Percentiles rank a stretch among this genome's conserved stretches.
Conservation (phyloP, 768 basidiomycete species). For the Arthromyces matolae region DNA sequence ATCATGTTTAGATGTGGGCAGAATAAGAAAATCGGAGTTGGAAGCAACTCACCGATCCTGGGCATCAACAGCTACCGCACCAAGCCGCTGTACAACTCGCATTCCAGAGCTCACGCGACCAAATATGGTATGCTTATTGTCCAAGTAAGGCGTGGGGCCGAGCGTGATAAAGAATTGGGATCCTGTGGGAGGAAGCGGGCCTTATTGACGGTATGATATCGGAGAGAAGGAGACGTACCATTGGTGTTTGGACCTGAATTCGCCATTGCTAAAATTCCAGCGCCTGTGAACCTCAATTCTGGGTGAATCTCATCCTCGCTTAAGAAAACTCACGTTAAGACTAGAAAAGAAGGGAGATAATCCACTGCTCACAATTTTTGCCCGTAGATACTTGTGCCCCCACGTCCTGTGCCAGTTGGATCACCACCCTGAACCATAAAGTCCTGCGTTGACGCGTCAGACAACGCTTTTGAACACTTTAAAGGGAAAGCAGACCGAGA, state of each 20-base stretch:
- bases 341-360: background rate
- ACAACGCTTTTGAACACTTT: background rate
- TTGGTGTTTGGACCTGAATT: slow-evolving; percentile 96
- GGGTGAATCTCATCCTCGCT: slow-evolving; percentile 91
- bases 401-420: slow-evolving; percentile 92
- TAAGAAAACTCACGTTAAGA: slow-evolving; percentile 5
- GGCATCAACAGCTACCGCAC: slow-evolving; percentile 83
- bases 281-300: slow-evolving; percentile 91
- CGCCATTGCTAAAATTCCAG: slow-evolving; percentile 95
- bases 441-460: slow-evolving; percentile 46
- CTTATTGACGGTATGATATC: slow-evolving; percentile 37
- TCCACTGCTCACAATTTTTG: slow-evolving; percentile 75
- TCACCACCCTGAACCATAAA: slow-evolving; percentile 98
- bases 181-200: slow-evolving; percentile 42
- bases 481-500: slow-evolving; percentile 51
- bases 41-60: slow-evolving; percentile 74
- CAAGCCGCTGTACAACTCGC: slow-evolving; percentile 87
- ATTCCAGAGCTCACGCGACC: slow-evolving; percentile 90
- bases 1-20: no score
- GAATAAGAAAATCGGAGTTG: no score
- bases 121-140: slow-evolving; percentile 85
- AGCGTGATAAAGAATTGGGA: slow-evolving; percentile 95
- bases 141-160: slow-evolving; percentile 77
- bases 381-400: slow-evolving; percentile 86
- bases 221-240: slow-evolving; percentile 55